Conservation (phyloP, 352 stramenopile species). For the Globisporangium apiculatum region DNA sequence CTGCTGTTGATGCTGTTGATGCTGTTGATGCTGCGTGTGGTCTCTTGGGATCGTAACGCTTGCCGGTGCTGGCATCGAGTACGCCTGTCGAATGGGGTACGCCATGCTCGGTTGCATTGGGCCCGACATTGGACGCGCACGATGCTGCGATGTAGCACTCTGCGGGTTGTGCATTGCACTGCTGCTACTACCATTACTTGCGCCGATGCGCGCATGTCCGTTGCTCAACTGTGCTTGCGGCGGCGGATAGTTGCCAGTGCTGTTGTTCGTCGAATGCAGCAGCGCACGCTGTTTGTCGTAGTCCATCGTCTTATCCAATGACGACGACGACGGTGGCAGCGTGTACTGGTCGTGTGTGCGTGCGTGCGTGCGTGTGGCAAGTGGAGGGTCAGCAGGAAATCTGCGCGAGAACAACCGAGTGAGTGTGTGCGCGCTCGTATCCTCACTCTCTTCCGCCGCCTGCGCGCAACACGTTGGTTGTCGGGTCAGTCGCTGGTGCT, state of each 20-base stretch:
- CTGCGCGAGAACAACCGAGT: too few species aligned
- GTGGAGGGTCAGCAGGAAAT: too few species aligned
- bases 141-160: not conserved
- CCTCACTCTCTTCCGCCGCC: not conserved
- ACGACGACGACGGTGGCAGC: not conserved
- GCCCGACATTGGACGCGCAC: not conserved
- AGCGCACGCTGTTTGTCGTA: slow-evolving; percentile 17
- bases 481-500: too few species aligned
- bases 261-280: slow-evolving; percentile 7
- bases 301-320: slow-evolving; percentile 6
- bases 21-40: not conserved
- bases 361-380: too few species aligned
- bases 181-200: not conserved
- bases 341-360: too few species aligned
- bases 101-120: slow-evolving; percentile 2
- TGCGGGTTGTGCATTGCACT: slow-evolving; percentile 4
- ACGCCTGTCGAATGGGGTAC: slow-evolving; percentile 8
- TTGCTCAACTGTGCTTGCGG: not conserved
- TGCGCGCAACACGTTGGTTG: not conserved
- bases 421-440: too few species aligned
- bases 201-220: not conserved
- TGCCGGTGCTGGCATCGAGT: slow-evolving; percentile 2
- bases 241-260: not conserved
- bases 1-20: slow-evolving; percentile 2
- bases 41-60: slow-evolving; percentile 9